Evolutionary conservation across 2,329 filamentous ascomycete species (phyloP), one percentile per base, ranked within the genome.

Genomic region (Venturia effusa): DNA sequence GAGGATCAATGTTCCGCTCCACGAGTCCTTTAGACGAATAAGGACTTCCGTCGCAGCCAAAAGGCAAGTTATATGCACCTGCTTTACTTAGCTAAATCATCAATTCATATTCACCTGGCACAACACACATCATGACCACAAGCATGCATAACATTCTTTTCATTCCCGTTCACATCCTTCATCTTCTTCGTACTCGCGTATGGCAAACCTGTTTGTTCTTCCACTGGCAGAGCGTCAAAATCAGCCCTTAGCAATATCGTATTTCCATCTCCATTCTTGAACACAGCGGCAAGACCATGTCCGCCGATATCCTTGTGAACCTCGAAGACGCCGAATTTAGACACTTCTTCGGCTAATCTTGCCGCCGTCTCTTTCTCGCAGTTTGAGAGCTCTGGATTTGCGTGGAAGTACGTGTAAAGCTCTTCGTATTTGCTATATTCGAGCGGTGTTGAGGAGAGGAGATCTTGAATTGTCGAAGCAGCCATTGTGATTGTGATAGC

Each of bases 61-160:
- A 3, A 88, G 74, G 39, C 76, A 75, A 0, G 83, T 79, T 32
- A 88, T 82, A 69, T 89, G 85, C 75, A n/a, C n/a, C n/a, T n/a
- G n/a, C n/a, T n/a, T n/a, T n/a, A n/a, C n/a, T n/a, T n/a, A n/a
- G n/a, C n/a, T n/a, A n/a, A n/a, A n/a, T n/a, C n/a, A n/a, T n/a
- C n/a, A n/a, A n/a, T n/a, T n/a, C n/a, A n/a, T n/a, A n/a, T n/a
- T n/a, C n/a, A n/a, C n/a, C n/a, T n/a, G n/a, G n/a, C n/a, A n/a
- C n/a, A n/a, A n/a, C n/a, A n/a, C n/a, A 86, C 83, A 67, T 87
- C 85, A 68, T 88, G 86, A 0, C 86, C 86, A 70, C 85, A 88
- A 27, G 85, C 61, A 71, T 88, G 86, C 85, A 88, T 88, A 0
- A 86, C 81, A 0, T 82, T 81, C 62, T 80, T 80, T 63, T 78